Evolutionary conservation across 306 rosid species (phyloP), one percentile per base, ranked within the genome.

Genomic region (Corylus americana): DNA sequence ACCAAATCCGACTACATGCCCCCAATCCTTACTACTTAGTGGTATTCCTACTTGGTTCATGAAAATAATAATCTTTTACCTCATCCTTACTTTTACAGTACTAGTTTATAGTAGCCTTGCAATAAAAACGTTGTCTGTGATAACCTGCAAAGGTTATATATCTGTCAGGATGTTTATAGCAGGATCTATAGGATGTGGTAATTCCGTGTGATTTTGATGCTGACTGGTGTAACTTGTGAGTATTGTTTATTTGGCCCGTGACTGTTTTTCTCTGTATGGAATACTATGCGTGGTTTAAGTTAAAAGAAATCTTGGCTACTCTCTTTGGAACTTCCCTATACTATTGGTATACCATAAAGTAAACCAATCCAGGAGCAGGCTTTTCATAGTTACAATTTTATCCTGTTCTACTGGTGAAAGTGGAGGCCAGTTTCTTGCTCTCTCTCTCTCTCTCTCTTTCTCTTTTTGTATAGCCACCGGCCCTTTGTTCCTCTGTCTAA

Each of bases 11-110:
- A 91, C 85, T 89, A 85, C 87, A 71, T 89, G 74, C 96, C 93
- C 22, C 90, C 96, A 14, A 91, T 91, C 86, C 93, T 91, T 51
- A 91, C 96, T 27, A 91, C 96, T 18, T 89, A 87, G 72, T 80
- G 74, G 78, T 77, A 17, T 83, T 73, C 79, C 44, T 66, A 48
- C 78, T 72, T 55, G 55, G 16, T 59, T 78, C 29, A 9, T 66
- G 77, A 47, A 10, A 64, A 48, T 70, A 61, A 64, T 49, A 63
- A 71, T 81, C 67, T 70, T 74, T 72, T 57, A 63, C 64, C 64
- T 74, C 54, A 73, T 82, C 17, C 18, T 69, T 71, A 71, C 79
- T 80, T 78, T 55, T 61, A 14, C 66, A 44, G 71, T 66, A 8
- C 20, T 44, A 69, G 45, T 77, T 77, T 75, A 45, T 73, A 79